Evolutionary conservation across 805 yeast species (phyloP).

Genomic region (Wickerhamomyces pijperi): DNA sequence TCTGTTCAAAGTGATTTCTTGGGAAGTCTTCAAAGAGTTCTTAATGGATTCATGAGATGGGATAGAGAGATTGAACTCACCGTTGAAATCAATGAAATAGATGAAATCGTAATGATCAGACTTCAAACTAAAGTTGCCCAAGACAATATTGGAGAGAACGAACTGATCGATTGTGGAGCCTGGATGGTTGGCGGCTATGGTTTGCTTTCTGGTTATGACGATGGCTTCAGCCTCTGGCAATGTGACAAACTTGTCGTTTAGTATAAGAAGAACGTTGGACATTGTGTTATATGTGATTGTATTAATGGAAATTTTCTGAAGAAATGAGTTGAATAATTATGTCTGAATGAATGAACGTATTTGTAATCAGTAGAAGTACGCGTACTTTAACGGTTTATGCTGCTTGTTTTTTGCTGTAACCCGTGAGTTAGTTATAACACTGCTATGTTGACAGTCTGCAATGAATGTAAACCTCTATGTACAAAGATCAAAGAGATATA

Average conservation of each 20-base stretch:
- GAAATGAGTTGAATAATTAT: too few relatives aligned
- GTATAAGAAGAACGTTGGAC: slow-evolving; percentile 15
- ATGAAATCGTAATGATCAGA: slow-evolving; percentile 15
- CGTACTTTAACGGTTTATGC: too few relatives aligned
- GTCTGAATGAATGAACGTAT: too few relatives aligned
- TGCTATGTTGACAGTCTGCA: too few relatives aligned
- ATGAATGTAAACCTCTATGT: too few relatives aligned
- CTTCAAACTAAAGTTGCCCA: slow-evolving; percentile 11
- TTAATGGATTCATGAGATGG: slow-evolving; percentile 17
- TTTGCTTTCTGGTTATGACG: slow-evolving; percentile 10
- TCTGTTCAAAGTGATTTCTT: slow-evolving; percentile 5
- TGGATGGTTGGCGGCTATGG: slow-evolving; percentile 6
- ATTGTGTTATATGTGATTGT: slow-evolving; percentile 1
- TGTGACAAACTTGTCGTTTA: slow-evolving; percentile 17
- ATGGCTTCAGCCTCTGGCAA: slow-evolving; percentile 13
- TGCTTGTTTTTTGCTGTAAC: too few relatives aligned
- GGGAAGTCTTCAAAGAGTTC: slow-evolving; percentile 7
- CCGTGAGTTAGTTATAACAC: too few relatives aligned
- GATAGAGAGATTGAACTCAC: slow-evolving; percentile 11
- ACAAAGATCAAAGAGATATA: too few relatives aligned
- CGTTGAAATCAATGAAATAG: slow-evolving; percentile 15
- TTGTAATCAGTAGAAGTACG: too few relatives aligned
- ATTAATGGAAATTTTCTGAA: too few relatives aligned
- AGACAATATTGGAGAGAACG: slow-evolving; percentile 16
- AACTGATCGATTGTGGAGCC: slow-evolving; percentile 13